These are phyloP conservation scores for Ilex asprella DNA, from an alignment of 257 asterid species.

Conservation along the genomic window DNA sequence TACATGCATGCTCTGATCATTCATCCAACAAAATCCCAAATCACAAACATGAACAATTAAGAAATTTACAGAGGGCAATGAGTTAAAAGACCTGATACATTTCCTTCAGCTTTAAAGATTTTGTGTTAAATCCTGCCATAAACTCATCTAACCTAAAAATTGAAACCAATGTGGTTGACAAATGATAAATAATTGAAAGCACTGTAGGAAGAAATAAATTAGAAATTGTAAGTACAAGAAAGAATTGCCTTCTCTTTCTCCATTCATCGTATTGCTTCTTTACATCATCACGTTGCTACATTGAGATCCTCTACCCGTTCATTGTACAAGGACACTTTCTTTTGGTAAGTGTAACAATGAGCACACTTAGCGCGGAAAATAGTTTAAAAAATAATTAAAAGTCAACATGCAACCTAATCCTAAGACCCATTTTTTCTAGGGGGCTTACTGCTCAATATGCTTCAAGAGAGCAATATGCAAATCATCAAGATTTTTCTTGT, in stretches of 20 bases:
- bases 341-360: conserved; percentile 55
- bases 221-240: too few species aligned
- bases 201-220: too few species aligned
- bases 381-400: too few species aligned
- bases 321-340: conserved; percentile 65
- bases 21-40: too few species aligned
- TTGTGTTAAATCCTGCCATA: too few species aligned
- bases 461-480: conserved; percentile 56
- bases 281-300: too few species aligned
- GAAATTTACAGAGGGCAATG: neutral
- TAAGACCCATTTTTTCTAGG: too few species aligned
- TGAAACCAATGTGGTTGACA: neutral
- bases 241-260: too few species aligned
- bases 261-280: too few species aligned
- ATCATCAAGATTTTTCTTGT: conserved; percentile 73
- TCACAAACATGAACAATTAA: neutral
- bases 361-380: conserved; percentile 4
- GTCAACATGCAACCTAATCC: too few species aligned
- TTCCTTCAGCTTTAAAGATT: conserved; percentile 89
- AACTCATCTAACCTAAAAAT: conserved; percentile 80
- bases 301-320: too few species aligned
- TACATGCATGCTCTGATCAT: too few species aligned
- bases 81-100: conserved; percentile 79
- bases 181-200: neutral
- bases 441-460: conserved; percentile 87